Evolutionary conservation across 352 stramenopile genomes (phyloP), one percentile per base, ranked within the genome.

Genomic region (Aphanomyces stellatus): DNA sequence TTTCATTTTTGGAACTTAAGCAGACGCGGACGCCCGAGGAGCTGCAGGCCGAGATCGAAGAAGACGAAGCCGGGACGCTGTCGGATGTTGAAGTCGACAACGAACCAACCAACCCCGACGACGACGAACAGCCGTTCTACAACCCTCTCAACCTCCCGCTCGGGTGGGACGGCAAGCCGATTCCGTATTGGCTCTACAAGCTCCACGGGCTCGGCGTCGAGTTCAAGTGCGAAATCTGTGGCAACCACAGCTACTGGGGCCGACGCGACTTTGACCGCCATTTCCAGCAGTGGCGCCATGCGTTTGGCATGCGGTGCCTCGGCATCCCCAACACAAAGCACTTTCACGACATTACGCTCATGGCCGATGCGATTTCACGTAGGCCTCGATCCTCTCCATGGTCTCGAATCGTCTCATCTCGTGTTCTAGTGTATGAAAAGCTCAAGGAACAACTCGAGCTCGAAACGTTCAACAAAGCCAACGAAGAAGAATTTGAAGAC

Each of bases 161-260:
- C 30, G 97, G 96, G 57, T 99, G 93, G 95, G 97, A 99, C 76
- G 97, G 97, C 48, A 99, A 99, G 70, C 97, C 97, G 17, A 99
- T 99, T 71, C 96, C 97, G 4, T 99, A 99, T 72, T 99, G 97
- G 97, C 80, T 99, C 59, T 99, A 99, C 87, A 99, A 99, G 81
- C 80, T 99, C 31, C 96, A 99, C 72, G 97, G 97, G 2, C 89
- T 99, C 27, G 97, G 98, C 69, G 89, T 98, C 51, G 97, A 98
- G 81, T 99, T 93, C 82, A 96, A 97, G 65, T 99, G 97, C 74
- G 97, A 99, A 76, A 99, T 99, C 53, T 99, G 97, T 77, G 97
- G 97, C 7, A 98, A 99, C 72, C 91, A 99, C 78, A 97, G 87
- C 48, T 99, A 99, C 80, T 97, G 95, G 76, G 97, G 97, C 22